phyloP scores from a whole-genome alignment of 2,329 filamentous ascomycete genomes.

The Passalora sequoiae region DNA sequence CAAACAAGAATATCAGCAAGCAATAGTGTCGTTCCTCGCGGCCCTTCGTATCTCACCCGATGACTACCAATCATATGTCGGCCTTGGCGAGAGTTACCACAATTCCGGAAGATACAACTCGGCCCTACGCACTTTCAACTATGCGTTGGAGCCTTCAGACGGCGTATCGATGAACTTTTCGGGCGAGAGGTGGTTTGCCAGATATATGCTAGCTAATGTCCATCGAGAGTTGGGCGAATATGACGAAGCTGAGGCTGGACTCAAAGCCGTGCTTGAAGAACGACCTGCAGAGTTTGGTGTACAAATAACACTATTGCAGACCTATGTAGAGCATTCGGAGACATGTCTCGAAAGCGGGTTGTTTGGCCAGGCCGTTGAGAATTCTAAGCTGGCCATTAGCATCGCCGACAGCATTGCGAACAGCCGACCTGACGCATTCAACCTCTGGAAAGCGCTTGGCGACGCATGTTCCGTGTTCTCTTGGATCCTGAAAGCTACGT shows the following conservation, averaged over 20 bases:
- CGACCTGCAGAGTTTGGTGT: constrained; percentile 78
- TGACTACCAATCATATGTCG: constrained; percentile 95
- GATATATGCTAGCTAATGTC: constrained; percentile 94
- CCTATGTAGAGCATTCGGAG: constrained; percentile 75
- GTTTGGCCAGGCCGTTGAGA: constrained; percentile 74
- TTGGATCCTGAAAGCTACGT: constrained; percentile 63
- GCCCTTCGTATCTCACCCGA: constrained; percentile 76
- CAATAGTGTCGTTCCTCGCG: constrained; percentile 86
- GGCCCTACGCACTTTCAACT: constrained; percentile 83
- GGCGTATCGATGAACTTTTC: constrained; percentile 50
- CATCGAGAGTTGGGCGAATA: constrained; percentile 88
- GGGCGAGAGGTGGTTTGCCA: constrained; percentile 85
- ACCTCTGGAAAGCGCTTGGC: constrained; percentile 88
- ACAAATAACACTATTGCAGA: constrained; percentile 79
- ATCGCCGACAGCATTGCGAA: constrained; percentile 60
- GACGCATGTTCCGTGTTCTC: constrained; percentile 85
- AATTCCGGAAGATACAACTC: constrained; percentile 89
- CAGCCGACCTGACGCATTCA: constrained; percentile 68
- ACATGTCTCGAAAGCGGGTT: constrained; percentile 73
- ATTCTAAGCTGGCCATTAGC: constrained; percentile 63
- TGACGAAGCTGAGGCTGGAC: constrained; percentile 72
- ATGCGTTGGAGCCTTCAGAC: constrained; percentile 72
- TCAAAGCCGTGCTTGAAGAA: constrained; percentile 64
- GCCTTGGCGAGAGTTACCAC: constrained; percentile 94
- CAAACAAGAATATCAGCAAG: constrained; percentile 82